Evolutionary conservation across 2,329 filamentous ascomycete genomes (phyloP).

Genomic region (Sporothrix euskadiensis): DNA sequence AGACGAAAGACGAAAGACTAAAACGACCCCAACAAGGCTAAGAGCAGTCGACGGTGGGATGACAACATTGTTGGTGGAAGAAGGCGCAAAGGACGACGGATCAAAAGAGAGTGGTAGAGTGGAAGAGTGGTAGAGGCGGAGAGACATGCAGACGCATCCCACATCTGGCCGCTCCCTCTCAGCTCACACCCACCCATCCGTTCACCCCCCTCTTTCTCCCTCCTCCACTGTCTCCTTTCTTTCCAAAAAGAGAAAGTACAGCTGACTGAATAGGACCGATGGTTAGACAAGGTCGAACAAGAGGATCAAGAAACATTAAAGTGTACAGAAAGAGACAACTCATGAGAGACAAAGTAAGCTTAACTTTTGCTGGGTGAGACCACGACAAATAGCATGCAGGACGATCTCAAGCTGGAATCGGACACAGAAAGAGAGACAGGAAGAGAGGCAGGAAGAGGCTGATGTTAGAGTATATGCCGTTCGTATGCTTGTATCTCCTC

Average conservation of each 20-base stretch:
- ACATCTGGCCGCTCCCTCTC: constrained; percentile 10
- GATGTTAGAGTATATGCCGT: too few relatives aligned
- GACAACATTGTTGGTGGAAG: constrained; percentile 1
- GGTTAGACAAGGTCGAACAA: background rate
- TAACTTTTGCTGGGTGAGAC: background rate
- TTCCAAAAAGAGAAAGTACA: constrained; percentile 6
- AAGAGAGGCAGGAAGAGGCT: background rate
- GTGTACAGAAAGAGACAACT: too few relatives aligned
- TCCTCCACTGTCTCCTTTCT: background rate
- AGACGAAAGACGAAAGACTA: background rate
- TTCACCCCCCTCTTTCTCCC: background rate
- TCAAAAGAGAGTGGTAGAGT: background rate
- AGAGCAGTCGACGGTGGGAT: background rate
- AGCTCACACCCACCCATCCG: background rate
- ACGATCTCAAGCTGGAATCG: background rate
- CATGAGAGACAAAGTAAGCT: background rate
- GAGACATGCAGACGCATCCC: constrained; percentile 15
- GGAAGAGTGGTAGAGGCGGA: background rate
- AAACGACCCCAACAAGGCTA: background rate
- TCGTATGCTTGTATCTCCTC: too few relatives aligned
- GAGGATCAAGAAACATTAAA: background rate
- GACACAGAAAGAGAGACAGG: background rate
- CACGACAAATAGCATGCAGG: background rate
- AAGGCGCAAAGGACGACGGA: background rate
- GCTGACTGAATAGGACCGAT: background rate